Evolutionary conservation across 2,329 filamentous ascomycete genomes (phyloP).

Genomic region (Aspergillus alliaceus): DNA sequence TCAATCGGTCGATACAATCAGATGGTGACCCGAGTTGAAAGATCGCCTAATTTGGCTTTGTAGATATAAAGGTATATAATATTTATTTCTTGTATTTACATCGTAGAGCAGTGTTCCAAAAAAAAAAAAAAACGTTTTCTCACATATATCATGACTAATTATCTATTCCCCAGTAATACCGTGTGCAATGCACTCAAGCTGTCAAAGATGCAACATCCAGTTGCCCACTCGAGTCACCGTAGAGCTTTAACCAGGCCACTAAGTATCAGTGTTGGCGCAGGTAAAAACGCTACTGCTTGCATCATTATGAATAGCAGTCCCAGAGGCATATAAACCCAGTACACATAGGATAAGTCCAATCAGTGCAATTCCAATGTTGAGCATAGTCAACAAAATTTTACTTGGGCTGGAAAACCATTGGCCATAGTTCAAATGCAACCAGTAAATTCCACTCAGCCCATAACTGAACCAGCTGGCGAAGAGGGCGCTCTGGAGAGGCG

Average conservation of each 20-base stretch:
- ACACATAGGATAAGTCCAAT: slow-evolving; percentile 29
- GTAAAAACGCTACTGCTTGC: slow-evolving; percentile 34
- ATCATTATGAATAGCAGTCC: slow-evolving; percentile 34
- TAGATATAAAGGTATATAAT: too few species aligned
- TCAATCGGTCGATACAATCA: too few species aligned
- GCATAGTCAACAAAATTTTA: slow-evolving; percentile 46
- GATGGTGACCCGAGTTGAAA: too few species aligned
- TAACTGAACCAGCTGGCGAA: slow-evolving; percentile 67
- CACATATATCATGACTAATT: too few species aligned
- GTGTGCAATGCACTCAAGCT: too few species aligned
- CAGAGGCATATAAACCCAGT: slow-evolving; percentile 39
- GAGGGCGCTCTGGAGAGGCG: slow-evolving; percentile 44
- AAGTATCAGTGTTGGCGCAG: slow-evolving; percentile 34
- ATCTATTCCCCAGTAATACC: too few species aligned
- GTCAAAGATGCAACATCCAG: too few species aligned
- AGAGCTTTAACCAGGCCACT: background rate
- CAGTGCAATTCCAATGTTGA: slow-evolving; percentile 45
- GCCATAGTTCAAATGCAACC: slow-evolving; percentile 50
- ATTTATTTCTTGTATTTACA: too few species aligned
- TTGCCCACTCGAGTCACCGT: background rate
- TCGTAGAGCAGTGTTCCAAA: too few species aligned
- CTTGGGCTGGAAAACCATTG: slow-evolving; percentile 41
- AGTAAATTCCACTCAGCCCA: slow-evolving; percentile 47
- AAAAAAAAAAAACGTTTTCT: too few species aligned
- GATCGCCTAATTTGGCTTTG: too few species aligned